These are phyloP conservation scores for Coemansia sp. DNA, from an alignment of 192 early-diverging fungal species.

Conservation along the genomic window DNA sequence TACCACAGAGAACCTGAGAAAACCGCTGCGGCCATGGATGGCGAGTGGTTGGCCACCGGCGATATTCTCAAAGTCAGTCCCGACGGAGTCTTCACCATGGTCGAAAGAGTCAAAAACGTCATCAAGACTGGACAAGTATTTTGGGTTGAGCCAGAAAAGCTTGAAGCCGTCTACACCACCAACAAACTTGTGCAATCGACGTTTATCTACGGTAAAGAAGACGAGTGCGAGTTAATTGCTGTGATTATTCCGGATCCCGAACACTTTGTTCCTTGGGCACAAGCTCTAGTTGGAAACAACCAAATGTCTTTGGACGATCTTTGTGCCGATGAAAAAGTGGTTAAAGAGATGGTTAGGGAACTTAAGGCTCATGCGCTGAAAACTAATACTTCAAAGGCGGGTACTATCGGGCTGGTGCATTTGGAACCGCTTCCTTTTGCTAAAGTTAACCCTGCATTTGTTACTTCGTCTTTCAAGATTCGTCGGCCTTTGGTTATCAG, in stretches of 20 bases:
- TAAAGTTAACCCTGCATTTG: no score
- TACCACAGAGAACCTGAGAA: constrained; percentile 77
- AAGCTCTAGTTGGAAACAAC: no score
- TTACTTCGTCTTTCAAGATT: no score
- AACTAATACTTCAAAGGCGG: no score
- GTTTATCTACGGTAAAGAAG: constrained; percentile 60
- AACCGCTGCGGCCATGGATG: constrained; percentile 67
- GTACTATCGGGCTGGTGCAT: no score
- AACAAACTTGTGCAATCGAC: constrained; percentile 54
- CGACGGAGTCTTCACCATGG: constrained; percentile 65
- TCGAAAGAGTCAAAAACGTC: constrained; percentile 77
- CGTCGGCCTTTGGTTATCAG: not conserved
- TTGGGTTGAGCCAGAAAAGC: constrained; percentile 86
- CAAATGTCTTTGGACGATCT: no score
- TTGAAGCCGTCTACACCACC: constrained; percentile 64
- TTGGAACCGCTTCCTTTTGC: no score
- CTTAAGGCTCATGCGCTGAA: no score
- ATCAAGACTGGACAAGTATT: constrained; percentile 79
- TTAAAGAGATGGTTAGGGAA: no score
- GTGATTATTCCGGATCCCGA: constrained; percentile 61
- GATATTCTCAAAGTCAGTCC: constrained; percentile 25
- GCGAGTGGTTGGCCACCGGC: constrained; percentile 76
- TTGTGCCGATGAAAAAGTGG: no score
- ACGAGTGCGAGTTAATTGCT: constrained; percentile 55
- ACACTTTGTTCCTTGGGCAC: constrained; percentile 48